Percentiles rank a stretch among this genome's conserved stretches.
Evolutionary conservation across 148 eudicot species (phyloP).

Genomic region (Rhododendron ferrugineum): DNA sequence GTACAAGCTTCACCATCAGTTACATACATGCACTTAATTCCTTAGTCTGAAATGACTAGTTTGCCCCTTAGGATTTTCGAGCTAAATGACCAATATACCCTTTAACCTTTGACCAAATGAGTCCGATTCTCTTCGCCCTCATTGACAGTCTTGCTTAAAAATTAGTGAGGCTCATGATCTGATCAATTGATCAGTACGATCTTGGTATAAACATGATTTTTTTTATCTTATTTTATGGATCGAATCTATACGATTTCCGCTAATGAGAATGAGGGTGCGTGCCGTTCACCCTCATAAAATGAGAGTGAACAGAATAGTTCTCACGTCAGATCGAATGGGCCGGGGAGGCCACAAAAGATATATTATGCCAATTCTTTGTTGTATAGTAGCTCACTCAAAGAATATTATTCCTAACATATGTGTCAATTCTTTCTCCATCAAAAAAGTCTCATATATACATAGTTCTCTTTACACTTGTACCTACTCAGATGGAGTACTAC

Average conservation of each 20-base stretch:
- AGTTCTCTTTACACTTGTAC: background rate
- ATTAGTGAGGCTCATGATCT: background rate
- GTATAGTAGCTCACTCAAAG: background rate
- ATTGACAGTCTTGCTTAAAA: background rate
- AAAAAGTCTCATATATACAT: background rate
- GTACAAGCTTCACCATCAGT: background rate
- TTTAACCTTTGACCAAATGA: background rate
- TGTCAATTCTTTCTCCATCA: background rate
- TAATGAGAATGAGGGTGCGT: background rate
- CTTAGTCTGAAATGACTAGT: background rate
- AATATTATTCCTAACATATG: background rate
- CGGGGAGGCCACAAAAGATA: background rate
- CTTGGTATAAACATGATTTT: background rate
- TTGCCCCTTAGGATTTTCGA: background rate
- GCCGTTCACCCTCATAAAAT: background rate
- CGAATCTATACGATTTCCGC: background rate
- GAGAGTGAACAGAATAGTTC: background rate
- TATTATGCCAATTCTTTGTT: background rate
- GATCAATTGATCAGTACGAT: background rate
- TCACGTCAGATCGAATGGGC: background rate
- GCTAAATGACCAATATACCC: constrained; percentile 4
- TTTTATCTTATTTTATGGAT: too few relatives aligned
- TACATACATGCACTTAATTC: background rate
- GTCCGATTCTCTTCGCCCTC: background rate
- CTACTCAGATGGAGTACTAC: background rate